A percentile compares a stretch with the other conserved stretches of the same genome.
These are phyloP conservation scores for Podospora bellae-mahoneyi DNA, from an alignment of 495 filamentous ascomycete species.

Conservation along the genomic window DNA sequence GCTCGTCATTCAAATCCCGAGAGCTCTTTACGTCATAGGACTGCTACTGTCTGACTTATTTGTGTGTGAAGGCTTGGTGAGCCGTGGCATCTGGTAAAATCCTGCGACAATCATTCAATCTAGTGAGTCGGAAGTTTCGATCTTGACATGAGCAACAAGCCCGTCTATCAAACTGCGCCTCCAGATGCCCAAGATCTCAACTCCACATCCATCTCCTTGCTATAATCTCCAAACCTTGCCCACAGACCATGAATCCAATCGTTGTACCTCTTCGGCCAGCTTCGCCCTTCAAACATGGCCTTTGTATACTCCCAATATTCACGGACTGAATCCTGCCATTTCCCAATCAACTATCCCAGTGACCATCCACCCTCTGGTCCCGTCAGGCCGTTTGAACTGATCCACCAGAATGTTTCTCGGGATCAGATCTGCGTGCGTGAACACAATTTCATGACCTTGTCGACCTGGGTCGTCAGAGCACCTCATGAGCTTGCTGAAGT, in stretches of 20 bases:
- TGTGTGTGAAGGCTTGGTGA: background rate
- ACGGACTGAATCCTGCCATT: conserved; percentile 50
- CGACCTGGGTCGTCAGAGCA: conserved; percentile 30
- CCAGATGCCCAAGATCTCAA: conserved; percentile 26
- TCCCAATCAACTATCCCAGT: conserved; percentile 46
- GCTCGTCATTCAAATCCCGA: background rate
- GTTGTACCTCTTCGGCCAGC: conserved; percentile 26
- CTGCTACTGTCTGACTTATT: background rate
- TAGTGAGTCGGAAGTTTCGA: background rate
- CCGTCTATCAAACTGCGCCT: conserved; percentile 13
- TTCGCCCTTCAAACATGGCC: conserved; percentile 29
- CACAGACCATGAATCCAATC: conserved; percentile 26
- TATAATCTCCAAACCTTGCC: conserved; percentile 30
- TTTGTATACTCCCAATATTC: conserved; percentile 51
- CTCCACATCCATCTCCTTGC: conserved; percentile 31
- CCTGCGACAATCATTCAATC: background rate
- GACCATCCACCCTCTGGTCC: conserved; percentile 30
- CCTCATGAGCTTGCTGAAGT: conserved; percentile 32
- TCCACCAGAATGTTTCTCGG: conserved; percentile 46
- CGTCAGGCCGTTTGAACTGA: conserved; percentile 7
- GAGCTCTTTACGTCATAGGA: background rate
- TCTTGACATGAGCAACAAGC: background rate
- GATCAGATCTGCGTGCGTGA: conserved; percentile 48
- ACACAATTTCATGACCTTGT: conserved; percentile 37
- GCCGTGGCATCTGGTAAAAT: background rate